Conservation (phyloP, 176 grass and related monocot species). For the maize (Zea mays) region DNA sequence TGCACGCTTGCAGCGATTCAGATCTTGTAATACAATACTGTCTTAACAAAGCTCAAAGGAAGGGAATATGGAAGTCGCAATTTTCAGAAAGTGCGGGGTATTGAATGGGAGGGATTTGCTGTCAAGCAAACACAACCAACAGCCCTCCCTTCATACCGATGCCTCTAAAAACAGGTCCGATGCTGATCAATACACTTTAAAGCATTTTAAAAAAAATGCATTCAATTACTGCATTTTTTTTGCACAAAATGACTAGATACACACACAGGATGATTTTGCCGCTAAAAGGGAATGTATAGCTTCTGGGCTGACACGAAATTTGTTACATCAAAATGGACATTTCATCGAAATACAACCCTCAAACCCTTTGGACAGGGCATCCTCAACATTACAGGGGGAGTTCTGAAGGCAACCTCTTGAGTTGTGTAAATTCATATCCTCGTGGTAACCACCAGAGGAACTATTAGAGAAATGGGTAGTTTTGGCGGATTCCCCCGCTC, state of each 20-base stretch:
- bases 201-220: background rate
- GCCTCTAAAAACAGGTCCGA: background rate
- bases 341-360: constrained; percentile 72
- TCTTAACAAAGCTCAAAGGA: background rate
- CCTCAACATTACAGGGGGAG: constrained; percentile 60
- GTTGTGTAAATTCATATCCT: constrained; percentile 49
- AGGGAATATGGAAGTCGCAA: background rate
- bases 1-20: background rate
- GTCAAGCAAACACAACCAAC: background rate
- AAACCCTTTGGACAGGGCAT: constrained; percentile 71
- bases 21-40: background rate
- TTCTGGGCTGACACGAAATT: constrained; percentile 27
- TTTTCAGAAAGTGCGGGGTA: background rate
- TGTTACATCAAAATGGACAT: constrained; percentile 50
- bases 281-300: constrained; percentile 11
- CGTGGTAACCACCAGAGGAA: constrained; percentile 43
- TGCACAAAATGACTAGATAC: constrained; percentile 30
- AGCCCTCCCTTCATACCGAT: background rate
- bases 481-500: constrained; percentile 42
- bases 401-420: constrained; percentile 65
- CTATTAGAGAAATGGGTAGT: constrained; percentile 39
- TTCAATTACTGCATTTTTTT: background rate
- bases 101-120: background rate
- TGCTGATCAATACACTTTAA: background rate
- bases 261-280: constrained; percentile 24